Evolutionary conservation across 768 basidiomycete genomes (phyloP).

Genomic region (Tylopilus subfusipes): DNA sequence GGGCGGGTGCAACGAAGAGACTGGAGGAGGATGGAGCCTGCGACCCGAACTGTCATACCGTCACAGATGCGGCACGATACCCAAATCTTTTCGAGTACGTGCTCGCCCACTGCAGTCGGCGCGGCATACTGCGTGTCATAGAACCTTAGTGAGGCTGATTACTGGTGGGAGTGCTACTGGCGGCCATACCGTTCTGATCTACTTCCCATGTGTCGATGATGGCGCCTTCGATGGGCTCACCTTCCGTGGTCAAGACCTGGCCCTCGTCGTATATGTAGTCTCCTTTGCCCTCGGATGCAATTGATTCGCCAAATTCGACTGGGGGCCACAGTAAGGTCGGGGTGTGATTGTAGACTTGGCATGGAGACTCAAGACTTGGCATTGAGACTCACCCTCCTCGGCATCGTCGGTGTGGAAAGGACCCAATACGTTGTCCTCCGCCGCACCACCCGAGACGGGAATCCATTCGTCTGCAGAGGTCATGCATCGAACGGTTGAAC

Average conservation of each 20-base stretch:
- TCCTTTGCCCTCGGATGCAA: conserved; percentile 86
- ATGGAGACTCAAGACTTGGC: no score
- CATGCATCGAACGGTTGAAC: neutral
- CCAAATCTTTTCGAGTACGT: conserved; percentile 55
- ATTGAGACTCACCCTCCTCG: conserved; percentile 51
- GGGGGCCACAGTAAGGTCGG: neutral
- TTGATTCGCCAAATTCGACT: conserved; percentile 71
- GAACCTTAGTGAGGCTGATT: conserved; percentile 10
- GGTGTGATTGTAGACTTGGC: neutral
- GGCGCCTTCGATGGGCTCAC: conserved; percentile 61
- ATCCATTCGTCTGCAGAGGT: conserved; percentile 82
- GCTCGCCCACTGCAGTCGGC: conserved; percentile 77
- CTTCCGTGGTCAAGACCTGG: conserved; percentile 52
- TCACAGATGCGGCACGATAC: conserved; percentile 72
- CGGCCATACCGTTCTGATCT: conserved; percentile 51
- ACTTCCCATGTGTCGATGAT: conserved; percentile 84
- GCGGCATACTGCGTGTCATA: conserved; percentile 53
- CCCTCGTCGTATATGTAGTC: conserved; percentile 82
- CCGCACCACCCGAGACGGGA: conserved; percentile 56
- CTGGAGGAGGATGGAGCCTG: no score
- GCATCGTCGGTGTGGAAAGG: conserved; percentile 83
- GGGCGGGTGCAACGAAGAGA: no score
- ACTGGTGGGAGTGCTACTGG: conserved; percentile 22
- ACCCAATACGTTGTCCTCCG: conserved; percentile 74
- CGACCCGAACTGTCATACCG: no score